phyloP scores from a whole-genome alignment of 2,329 filamentous ascomycete genomes.

The Calycina herbarum region DNA sequence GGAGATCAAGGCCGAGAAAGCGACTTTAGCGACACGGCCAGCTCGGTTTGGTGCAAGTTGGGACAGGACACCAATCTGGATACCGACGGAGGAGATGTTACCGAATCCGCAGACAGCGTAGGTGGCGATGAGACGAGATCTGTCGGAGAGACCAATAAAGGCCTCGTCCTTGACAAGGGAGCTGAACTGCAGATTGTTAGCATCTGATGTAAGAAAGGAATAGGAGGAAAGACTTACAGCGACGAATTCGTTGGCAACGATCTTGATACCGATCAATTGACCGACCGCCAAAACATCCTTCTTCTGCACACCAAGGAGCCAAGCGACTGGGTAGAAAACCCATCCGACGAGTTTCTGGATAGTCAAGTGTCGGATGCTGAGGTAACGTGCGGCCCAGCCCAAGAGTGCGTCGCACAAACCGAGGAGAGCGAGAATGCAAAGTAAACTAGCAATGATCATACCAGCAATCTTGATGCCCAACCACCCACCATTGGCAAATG shows the following conservation, averaged over 20 bases:
- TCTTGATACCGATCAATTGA: slow-evolving; percentile 79
- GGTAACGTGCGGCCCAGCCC: slow-evolving; percentile 80
- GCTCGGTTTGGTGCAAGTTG: slow-evolving; percentile 75
- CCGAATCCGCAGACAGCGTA: slow-evolving; percentile 84
- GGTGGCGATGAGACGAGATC: slow-evolving; percentile 78
- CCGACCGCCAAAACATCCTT: slow-evolving; percentile 69
- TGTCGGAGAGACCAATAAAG: slow-evolving; percentile 62
- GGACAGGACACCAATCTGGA: slow-evolving; percentile 83
- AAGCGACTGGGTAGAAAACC: slow-evolving; percentile 74
- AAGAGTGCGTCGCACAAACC: slow-evolving; percentile 74
- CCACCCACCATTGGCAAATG: slow-evolving; percentile 83
- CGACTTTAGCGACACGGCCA: slow-evolving; percentile 74
- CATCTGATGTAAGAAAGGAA: background rate
- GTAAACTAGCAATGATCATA: slow-evolving; percentile 76
- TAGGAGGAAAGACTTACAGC: slow-evolving; percentile 22
- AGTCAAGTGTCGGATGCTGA: slow-evolving; percentile 73
- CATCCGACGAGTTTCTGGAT: slow-evolving; percentile 77
- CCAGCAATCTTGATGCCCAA: slow-evolving; percentile 83
- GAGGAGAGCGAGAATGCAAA: slow-evolving; percentile 80
- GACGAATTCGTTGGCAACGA: slow-evolving; percentile 60
- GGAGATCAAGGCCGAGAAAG: slow-evolving; percentile 73
- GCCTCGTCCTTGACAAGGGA: slow-evolving; percentile 50
- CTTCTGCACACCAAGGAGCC: slow-evolving; percentile 76
- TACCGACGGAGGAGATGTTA: slow-evolving; percentile 84
- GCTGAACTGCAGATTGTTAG: slow-evolving; percentile 30